phyloP scores from a whole-genome alignment of 176 grass and related monocot genomes.

The Oryza brachyantha region DNA sequence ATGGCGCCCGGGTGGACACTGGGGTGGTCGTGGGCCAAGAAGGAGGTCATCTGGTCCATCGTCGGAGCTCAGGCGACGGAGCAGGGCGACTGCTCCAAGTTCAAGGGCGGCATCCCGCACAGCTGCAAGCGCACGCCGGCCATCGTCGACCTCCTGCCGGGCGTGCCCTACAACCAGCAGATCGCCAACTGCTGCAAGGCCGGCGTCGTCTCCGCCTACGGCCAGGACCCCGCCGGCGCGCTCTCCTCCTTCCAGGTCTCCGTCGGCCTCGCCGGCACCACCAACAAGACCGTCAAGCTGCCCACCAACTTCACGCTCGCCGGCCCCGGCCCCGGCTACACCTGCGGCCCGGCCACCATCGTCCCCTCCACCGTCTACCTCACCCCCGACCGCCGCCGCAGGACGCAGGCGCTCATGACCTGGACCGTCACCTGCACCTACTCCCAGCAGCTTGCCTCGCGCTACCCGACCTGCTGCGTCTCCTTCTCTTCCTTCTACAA shows the following conservation, averaged over 20 bases:
- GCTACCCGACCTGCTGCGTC: conserved; percentile 77
- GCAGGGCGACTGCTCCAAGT: conserved; percentile 97
- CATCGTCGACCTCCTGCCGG: conserved; percentile 80
- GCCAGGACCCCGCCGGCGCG: conserved; percentile 59
- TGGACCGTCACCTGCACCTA: conserved; percentile 92
- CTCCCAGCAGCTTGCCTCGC: conserved; percentile 65
- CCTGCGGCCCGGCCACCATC: conserved; percentile 61
- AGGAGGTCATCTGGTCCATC: conserved; percentile 99
- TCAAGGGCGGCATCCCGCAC: conserved; percentile 79
- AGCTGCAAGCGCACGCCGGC: conserved; percentile 72
- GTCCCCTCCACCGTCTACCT: conserved; percentile 71
- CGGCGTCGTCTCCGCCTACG: conserved; percentile 73
- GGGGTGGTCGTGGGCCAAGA: conserved; percentile 89
- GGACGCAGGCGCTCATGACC: conserved; percentile 91
- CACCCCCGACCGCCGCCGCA: conserved; percentile 59
- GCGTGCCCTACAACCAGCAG: conserved; percentile 98
- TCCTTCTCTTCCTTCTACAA: conserved; percentile 98
- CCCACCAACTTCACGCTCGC: conserved; percentile 79
- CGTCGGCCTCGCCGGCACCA: conserved; percentile 73
- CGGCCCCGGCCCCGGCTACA: conserved; percentile 72
- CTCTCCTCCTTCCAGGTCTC: conserved; percentile 82
- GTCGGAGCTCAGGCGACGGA: conserved; percentile 81
- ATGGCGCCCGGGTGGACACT: conserved; percentile 71
- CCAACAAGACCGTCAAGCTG: conserved; percentile 92
- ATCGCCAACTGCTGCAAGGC: conserved; percentile 98